Conservation (phyloP, 75 land plant genomes). For the Pinus tabuliformis region DNA sequence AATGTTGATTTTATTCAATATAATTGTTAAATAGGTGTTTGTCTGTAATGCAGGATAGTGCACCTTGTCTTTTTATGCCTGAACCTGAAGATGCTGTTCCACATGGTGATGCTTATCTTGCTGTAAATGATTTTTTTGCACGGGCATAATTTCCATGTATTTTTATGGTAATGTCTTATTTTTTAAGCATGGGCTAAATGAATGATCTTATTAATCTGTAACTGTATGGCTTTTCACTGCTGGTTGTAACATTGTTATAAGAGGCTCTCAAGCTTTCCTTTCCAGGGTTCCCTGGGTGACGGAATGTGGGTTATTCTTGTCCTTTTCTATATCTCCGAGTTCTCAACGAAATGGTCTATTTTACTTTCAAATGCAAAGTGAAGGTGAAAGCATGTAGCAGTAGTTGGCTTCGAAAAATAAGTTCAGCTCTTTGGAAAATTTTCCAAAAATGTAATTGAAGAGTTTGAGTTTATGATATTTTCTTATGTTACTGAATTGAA, state of each 20-base stretch:
- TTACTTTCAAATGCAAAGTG: conserved; percentile 1
- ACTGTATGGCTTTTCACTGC: neutral
- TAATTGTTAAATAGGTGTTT: neutral
- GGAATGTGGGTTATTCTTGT: neutral
- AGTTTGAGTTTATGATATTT: neutral
- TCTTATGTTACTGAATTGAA: too few species aligned
- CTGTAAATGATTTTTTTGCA: conserved; percentile 89
- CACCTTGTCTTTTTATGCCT: conserved; percentile 87
- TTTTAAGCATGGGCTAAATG: conserved; percentile 4
- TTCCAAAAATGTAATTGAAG: neutral
- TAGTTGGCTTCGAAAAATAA: neutral
- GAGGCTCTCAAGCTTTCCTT: neutral
- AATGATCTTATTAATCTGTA: conserved; percentile 8
- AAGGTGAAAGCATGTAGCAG: conserved; percentile 4
- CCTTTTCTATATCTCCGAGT: neutral
- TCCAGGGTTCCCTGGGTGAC: neutral
- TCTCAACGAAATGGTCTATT: neutral
- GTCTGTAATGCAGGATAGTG: conserved; percentile 50
- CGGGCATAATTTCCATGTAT: conserved; percentile 24
- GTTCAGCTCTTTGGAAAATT: neutral
- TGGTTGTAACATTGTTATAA: neutral
- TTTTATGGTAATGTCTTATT: neutral
- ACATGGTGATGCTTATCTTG: conserved; percentile 95
- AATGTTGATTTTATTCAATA: neutral
- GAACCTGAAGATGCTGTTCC: conserved; percentile 98